These are phyloP conservation scores for Spinacia oleracea DNA, from an alignment of 179 eudicot genomes.

Conservation along the genomic window DNA sequence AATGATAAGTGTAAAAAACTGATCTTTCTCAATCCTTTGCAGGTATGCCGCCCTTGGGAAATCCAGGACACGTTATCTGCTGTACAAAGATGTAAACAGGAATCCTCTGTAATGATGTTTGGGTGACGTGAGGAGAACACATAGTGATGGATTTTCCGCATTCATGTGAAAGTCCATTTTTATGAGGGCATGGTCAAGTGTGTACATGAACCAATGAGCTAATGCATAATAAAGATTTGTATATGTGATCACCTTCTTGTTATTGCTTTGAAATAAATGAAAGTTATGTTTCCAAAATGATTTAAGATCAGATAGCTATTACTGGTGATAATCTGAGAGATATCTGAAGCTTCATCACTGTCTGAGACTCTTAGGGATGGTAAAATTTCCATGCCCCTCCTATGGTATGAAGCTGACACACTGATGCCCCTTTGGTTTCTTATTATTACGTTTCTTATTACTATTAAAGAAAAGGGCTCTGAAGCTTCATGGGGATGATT, in stretches of 20 bases:
- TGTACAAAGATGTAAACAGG: conserved; percentile 96
- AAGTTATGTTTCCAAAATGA: background rate
- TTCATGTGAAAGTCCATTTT: conserved; percentile 1
- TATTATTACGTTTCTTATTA: no score
- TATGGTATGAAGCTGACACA: background rate
- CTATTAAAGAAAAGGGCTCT: background rate
- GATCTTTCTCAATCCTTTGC: conserved; percentile 29
- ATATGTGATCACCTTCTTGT: background rate
- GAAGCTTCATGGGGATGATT: background rate
- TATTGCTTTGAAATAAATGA: background rate
- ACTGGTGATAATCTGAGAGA: background rate
- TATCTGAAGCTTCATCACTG: background rate
- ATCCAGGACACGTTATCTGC: conserved; percentile 75
- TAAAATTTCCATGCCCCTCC: background rate
- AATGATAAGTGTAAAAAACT: conserved; percentile 8
- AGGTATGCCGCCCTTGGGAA: conserved; percentile 99
- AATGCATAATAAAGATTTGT: conserved; percentile 18
- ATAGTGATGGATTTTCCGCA: background rate
- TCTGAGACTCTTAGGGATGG: background rate
- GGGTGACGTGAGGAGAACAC: conserved; percentile 15
- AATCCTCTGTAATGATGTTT: conserved; percentile 53
- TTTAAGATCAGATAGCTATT: background rate
- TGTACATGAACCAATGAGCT: conserved; percentile 20
- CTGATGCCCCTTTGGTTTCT: background rate
- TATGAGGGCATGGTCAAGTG: conserved; percentile 15